Evolutionary conservation across 805 yeast genomes (phyloP).

Genomic region (Candida oleophila): DNA sequence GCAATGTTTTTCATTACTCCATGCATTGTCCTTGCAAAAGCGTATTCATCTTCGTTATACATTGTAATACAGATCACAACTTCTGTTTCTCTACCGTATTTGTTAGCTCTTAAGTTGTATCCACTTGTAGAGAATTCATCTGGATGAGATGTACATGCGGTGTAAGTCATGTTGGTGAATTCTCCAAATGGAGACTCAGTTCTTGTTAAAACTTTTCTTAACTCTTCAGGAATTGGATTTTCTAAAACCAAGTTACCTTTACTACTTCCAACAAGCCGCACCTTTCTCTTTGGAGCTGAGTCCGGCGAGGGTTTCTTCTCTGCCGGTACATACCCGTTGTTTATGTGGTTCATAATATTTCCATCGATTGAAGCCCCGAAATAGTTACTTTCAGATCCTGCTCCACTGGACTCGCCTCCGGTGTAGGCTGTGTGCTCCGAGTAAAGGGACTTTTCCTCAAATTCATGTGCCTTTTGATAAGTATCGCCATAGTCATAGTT

Average conservation of each 20-base stretch:
- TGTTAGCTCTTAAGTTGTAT: conserved; percentile 82
- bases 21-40: conserved; percentile 91
- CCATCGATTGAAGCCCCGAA: conserved; percentile 47
- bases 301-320: conserved; percentile 50
- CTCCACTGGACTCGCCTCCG: conserved; percentile 4
- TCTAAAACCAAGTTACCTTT: conserved; percentile 85
- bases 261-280: conserved; percentile 57
- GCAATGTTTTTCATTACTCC: conserved; percentile 92
- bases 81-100: conserved; percentile 88
- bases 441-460: conserved; percentile 34
- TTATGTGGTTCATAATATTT: conserved; percentile 45
- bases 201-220: conserved; percentile 79
- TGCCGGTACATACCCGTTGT: conserved; percentile 50
- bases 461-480: conserved; percentile 34
- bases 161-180: conserved; percentile 92
- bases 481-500: conserved; percentile 34
- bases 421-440: conserved; percentile 21
- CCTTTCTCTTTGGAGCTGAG: conserved; percentile 53
- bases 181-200: conserved; percentile 80
- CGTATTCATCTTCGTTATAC: conserved; percentile 93
- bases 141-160: conserved; percentile 94
- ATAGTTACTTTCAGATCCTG: conserved; percentile 33
- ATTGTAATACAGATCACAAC: conserved; percentile 89
- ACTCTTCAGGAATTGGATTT: conserved; percentile 90
- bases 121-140: conserved; percentile 80